phyloP scores from a whole-genome alignment of 2,329 filamentous ascomycete genomes.

The Apiospora pterosperma region DNA sequence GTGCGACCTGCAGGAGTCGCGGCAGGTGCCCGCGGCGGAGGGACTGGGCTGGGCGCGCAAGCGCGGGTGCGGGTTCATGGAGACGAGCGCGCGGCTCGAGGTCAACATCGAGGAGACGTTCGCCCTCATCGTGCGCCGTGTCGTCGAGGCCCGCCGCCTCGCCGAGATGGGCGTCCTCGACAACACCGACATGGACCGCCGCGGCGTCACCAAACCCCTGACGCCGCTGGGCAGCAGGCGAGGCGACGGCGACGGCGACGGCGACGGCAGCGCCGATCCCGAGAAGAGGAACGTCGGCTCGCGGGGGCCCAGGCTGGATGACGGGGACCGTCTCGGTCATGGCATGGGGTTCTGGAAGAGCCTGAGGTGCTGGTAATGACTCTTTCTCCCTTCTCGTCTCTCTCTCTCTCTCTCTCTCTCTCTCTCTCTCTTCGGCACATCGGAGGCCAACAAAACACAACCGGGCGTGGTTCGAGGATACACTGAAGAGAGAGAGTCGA shows the following conservation, averaged over 20 bases:
- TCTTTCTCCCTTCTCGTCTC: neutral
- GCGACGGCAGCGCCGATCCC: constrained; percentile 37
- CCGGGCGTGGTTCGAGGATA: neutral
- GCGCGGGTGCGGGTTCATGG: constrained; percentile 80
- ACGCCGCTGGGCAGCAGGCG: constrained; percentile 43
- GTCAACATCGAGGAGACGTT: constrained; percentile 91
- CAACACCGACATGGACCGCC: constrained; percentile 41
- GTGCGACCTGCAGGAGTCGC: constrained; percentile 70
- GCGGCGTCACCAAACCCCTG: constrained; percentile 56
- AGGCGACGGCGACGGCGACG: constrained; percentile 31
- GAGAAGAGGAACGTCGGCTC: constrained; percentile 14
- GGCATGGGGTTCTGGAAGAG: constrained; percentile 55
- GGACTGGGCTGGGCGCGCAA: constrained; percentile 76
- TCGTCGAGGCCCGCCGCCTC: constrained; percentile 53
- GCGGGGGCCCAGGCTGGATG: constrained; percentile 39
- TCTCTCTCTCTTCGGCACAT: neutral
- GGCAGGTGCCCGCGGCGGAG: constrained; percentile 65
- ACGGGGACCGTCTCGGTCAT: constrained; percentile 40
- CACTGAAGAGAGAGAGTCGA: neutral
- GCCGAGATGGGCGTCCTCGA: constrained; percentile 46
- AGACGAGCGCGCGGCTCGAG: constrained; percentile 79
- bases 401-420: no score
- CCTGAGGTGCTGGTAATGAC: constrained; percentile 50
- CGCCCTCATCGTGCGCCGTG: constrained; percentile 62
- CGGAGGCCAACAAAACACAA: neutral